Base-by-base conservation (phyloP, 306 rosid genomes). In the Senna siamea region DNA sequence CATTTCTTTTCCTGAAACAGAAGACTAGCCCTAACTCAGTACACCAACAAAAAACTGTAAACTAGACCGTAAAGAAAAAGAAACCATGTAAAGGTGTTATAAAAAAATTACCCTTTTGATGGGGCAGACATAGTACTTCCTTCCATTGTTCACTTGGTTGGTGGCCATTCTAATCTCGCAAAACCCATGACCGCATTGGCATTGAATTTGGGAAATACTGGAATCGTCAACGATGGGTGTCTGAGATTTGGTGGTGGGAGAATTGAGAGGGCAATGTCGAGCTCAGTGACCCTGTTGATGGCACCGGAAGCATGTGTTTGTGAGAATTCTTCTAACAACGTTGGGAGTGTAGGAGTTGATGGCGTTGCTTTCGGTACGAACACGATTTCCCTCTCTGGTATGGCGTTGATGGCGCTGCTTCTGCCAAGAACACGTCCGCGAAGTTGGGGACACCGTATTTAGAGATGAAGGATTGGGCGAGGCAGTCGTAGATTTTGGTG, bases 41-140 rank as follows among this genome's bases (percentile, higher is more conserved):
- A 9, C 11, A 55, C n/a, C n/a, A n/a, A n/a, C n/a, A n/a, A n/a
- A n/a, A n/a, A n/a, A n/a, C n/a, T n/a, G n/a, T n/a, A n/a, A n/a
- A n/a, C n/a, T n/a, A n/a, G 35, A 20, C 30, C 14, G 7, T 7
- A 7, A 37, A 37, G n/a, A n/a, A n/a, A n/a, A n/a, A n/a, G 8
- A 37, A 37, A 37, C 6, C 6, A 37, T 1, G 8, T n/a, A 37
- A 37, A 37, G 40, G 8, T 26, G 30, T 3, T 26, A 26, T 26
- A n/a, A n/a, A n/a, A 26, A 26, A 1, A 26, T 26, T 26, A 85
- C 92, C 85, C 70, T 77, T 63, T 59, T 32, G 76, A 85, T 74
- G 71, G 87, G 86, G 75, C 90, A 88, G 4, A 10, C 53, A 48
- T 70, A 88, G 69, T 41, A 88, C 12, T 10, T 2, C 20, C 61